A percentile compares a stretch with the other conserved stretches of the same genome.
phyloP scores from a whole-genome alignment of 148 eudicot species.

The Camellia japonica region DNA sequence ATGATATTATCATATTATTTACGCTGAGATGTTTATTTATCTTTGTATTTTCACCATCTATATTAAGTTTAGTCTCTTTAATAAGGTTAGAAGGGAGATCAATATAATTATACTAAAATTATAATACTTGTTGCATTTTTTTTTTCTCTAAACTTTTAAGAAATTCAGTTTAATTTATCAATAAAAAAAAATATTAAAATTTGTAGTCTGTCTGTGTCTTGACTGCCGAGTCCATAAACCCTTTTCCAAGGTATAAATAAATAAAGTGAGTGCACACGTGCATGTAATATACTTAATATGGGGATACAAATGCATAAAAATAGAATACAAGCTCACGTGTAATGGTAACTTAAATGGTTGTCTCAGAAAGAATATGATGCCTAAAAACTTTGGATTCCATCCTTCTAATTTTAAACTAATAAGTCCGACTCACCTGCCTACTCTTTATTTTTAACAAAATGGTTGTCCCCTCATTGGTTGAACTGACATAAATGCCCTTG shows the following conservation, averaged over 20 bases:
- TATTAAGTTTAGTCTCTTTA: too few relatives aligned
- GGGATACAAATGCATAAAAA: too few relatives aligned
- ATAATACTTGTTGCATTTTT: too few relatives aligned
- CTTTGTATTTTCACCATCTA: too few relatives aligned
- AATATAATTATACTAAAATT: too few relatives aligned
- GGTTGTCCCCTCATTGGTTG: neutral
- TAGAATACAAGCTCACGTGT: conserved; percentile 16
- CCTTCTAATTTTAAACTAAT: conserved; percentile 1
- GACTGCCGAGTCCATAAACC: neutral
- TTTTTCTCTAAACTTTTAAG: too few relatives aligned
- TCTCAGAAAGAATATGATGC: conserved; percentile 17
- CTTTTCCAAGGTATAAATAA: conserved; percentile 2
- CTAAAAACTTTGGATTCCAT: conserved; percentile 14
- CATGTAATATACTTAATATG: neutral
- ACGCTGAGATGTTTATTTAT: too few relatives aligned
- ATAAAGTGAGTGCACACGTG: conserved; percentile 12
- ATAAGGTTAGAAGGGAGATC: too few relatives aligned
- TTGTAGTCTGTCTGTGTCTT: neutral
- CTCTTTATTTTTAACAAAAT: neutral
- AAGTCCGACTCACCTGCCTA: neutral
- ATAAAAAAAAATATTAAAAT: neutral
- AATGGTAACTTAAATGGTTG: conserved; percentile 11
- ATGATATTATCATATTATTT: too few relatives aligned
- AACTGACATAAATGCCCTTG: neutral
- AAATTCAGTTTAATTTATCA: too few relatives aligned